Conservation (phyloP, 1,139 yeast genomes). For the Kodamaea plutei region DNA sequence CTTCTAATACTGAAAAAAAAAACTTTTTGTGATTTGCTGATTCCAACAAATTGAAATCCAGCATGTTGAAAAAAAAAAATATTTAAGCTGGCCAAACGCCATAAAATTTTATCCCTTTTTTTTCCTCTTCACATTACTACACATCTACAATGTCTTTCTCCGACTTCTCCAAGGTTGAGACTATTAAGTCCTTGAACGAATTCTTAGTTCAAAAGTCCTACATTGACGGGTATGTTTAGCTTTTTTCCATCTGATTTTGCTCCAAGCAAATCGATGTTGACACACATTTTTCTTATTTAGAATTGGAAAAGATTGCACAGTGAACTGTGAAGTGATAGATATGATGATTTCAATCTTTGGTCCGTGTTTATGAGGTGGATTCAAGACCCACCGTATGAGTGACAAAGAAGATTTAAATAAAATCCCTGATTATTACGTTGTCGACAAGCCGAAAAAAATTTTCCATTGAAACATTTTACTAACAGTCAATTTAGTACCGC, state of each 20-base stretch:
- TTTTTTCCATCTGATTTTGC: too few species aligned
- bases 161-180: constrained; percentile 75
- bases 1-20: constrained; percentile 1
- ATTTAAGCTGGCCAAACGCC: constrained; percentile 1
- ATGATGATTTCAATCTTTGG: constrained; percentile 80
- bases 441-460: neutral
- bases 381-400: constrained; percentile 94
- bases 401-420: constrained; percentile 57
- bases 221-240: constrained; percentile 79
- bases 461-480: constrained; percentile 19
- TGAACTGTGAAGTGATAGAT: too few species aligned
- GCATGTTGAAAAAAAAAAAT: neutral
- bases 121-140: constrained; percentile 6
- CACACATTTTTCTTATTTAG: constrained; percentile 1
- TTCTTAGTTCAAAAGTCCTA: constrained; percentile 89
- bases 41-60: neutral
- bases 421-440: constrained; percentile 26
- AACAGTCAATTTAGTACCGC: constrained; percentile 54
- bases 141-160: constrained; percentile 59
- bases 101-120: constrained; percentile 2
- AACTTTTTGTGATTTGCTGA: neutral
- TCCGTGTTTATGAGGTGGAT: constrained; percentile 96
- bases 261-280: neutral
- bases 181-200: constrained; percentile 81
- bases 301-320: too few species aligned